These are phyloP conservation scores for Penicillium sp. DNA, from an alignment of 2,329 filamentous ascomycete species.

Conservation along the genomic window DNA sequence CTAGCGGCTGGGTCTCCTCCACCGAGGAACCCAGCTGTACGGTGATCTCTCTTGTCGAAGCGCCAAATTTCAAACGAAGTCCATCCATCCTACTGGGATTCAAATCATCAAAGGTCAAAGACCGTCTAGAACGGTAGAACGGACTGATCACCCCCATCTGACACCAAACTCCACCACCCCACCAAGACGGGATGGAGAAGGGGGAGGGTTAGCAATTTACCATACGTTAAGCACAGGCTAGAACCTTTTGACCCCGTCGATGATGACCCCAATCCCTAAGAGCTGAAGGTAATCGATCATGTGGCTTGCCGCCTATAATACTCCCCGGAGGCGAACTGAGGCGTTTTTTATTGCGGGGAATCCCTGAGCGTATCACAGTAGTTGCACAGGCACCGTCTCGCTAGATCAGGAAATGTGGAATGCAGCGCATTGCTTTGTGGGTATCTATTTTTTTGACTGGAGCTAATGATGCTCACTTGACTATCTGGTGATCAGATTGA, in stretches of 20 bases:
- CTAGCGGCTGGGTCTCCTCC: slow-evolving; percentile 10
- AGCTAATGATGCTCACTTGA: slow-evolving; percentile 14
- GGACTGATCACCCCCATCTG: slow-evolving; percentile 1
- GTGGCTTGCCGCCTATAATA: slow-evolving; percentile 17
- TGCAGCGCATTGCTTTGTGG: slow-evolving; percentile 11
- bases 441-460: slow-evolving; percentile 15
- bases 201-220: background rate
- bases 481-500: slow-evolving; percentile 23
- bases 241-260: slow-evolving; percentile 12
- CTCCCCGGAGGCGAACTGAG: slow-evolving; percentile 14
- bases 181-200: slow-evolving; percentile 2
- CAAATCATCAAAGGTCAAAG: background rate
- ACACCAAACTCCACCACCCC: slow-evolving; percentile 8
- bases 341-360: slow-evolving; percentile 27
- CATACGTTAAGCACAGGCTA: slow-evolving; percentile 6
- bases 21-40: background rate
- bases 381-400: slow-evolving; percentile 14
- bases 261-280: slow-evolving; percentile 1
- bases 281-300: slow-evolving; percentile 22
- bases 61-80: slow-evolving; percentile 11
- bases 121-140: background rate
- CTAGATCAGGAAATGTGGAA: slow-evolving; percentile 26
- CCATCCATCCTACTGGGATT: background rate
- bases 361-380: slow-evolving; percentile 29
- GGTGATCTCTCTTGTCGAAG: slow-evolving; percentile 7